Conservation (phyloP, 345 rosid genomes). For the Cardiospermum halicacabum region DNA sequence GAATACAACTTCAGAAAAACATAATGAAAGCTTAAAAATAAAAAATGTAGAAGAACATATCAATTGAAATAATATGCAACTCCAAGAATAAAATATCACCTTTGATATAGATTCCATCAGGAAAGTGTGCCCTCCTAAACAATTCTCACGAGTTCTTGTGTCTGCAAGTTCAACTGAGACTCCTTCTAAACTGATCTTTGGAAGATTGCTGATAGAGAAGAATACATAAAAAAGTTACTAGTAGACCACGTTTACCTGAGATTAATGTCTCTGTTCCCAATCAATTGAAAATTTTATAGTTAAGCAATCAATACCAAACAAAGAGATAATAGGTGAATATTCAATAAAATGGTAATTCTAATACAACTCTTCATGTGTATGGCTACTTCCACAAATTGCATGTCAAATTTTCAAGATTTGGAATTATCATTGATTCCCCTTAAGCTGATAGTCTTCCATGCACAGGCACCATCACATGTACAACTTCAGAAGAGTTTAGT, state of each 20-base stretch:
- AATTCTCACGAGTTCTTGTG: constrained; percentile 51
- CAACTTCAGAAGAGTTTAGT: not conserved
- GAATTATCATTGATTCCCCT: not conserved
- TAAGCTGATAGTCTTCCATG: not conserved
- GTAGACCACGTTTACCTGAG: not conserved
- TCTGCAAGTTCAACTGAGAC: constrained; percentile 56
- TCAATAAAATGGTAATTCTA: not conserved
- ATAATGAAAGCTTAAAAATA: not conserved
- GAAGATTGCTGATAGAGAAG: constrained; percentile 41
- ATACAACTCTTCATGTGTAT: not conserved
- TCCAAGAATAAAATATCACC: constrained; percentile 36
- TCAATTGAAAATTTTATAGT: not conserved
- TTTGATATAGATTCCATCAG: constrained; percentile 48
- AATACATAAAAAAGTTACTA: not conserved
- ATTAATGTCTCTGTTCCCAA: not conserved
- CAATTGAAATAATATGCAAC: not conserved
- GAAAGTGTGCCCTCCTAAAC: constrained; percentile 65
- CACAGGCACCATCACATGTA: not conserved
- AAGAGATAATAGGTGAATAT: not conserved
- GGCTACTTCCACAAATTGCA: not conserved
- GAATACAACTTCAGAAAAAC: not conserved
- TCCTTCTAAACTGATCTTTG: constrained; percentile 59
- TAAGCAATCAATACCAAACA: not conserved
- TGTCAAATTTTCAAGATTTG: not conserved
- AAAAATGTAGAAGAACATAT: not conserved